Evolutionary conservation across 257 asterid species (phyloP), one percentile per base, ranked within the genome.

Genomic region (Echium plantagineum): DNA sequence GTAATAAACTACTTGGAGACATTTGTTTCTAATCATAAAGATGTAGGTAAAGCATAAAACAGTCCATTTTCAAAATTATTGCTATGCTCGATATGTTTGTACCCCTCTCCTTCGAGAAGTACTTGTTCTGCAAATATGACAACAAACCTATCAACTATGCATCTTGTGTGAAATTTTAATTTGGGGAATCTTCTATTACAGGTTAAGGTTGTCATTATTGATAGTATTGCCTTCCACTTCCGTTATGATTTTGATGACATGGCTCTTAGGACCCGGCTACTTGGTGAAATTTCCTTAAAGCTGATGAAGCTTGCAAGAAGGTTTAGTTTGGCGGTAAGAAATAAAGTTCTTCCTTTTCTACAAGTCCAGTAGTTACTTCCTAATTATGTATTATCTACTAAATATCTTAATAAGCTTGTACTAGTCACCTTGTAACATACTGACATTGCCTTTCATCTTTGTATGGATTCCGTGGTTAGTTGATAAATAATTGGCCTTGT

Each of bases 161-260:
- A 31, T 38, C 26, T 42, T 20, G 46, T 70, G 9, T 10, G 21
- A 0, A 9, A 5, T 22, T 53, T 15, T 9, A 42, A 38, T 48
- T 60, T 67, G 59, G 54, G 38, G 22, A 48, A 52, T 55, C 26
- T 72, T 48, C 30, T 52, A 62, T 79, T 63, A 57, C 83, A 91
- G 98, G 84, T 91, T 55, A 91, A 86, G 85, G 77, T 77, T 59
- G 87, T 91, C 10, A 64, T 88, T 20, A 75, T 91, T 47, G 98
- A 91, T 70, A 91, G 98, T 84, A 84, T 91, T 58, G 81, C 95
- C 54, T 88, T 88, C 80, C 98, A 88, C 80, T 91, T 91, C 79
- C 95, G 97, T 65, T 94, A 85, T 71, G 94, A 91, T 77, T 91
- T 91, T 52, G 95, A 82, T 74, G 90, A 91, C 77, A 88, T 84